phyloP scores from a whole-genome alignment of 768 basidiomycete species.

The Phanerochaete sordida region DNA sequence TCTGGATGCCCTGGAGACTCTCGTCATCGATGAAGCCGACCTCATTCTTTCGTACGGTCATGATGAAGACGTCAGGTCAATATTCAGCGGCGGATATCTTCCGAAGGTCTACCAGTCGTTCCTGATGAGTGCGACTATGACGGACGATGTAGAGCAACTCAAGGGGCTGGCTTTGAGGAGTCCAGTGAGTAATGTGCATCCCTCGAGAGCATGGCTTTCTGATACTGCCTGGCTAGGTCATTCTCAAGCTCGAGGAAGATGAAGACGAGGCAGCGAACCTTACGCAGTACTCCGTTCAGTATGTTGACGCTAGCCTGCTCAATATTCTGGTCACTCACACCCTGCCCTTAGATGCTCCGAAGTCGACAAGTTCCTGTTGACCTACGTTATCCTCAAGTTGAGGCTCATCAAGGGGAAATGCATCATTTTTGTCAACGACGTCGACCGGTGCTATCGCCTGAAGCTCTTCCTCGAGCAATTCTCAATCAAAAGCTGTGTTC shows the following conservation, averaged over 20 bases:
- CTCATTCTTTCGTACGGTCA: slow-evolving; percentile 96
- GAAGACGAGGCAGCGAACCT: slow-evolving; percentile 79
- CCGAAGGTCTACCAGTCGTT: slow-evolving; percentile 88
- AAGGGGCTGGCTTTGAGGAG: slow-evolving; percentile 86
- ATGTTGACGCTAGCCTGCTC: slow-evolving; percentile 14
- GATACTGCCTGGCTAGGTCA: slow-evolving; percentile 69
- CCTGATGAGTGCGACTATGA: slow-evolving; percentile 97
- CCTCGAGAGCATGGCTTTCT: neutral
- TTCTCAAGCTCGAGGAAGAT: slow-evolving; percentile 83
- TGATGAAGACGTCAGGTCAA: slow-evolving; percentile 79
- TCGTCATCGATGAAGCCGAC: slow-evolving; percentile 98
- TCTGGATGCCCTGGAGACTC: slow-evolving; percentile 66
- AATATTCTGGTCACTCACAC: neutral
- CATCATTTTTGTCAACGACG: slow-evolving; percentile 94
- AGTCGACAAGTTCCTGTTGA: slow-evolving; percentile 94
- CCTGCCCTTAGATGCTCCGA: slow-evolving; percentile 66
- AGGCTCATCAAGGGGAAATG: slow-evolving; percentile 95
- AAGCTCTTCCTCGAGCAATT: slow-evolving; percentile 99
- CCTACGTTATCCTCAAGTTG: slow-evolving; percentile 95
- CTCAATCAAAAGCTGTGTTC: slow-evolving; percentile 91
- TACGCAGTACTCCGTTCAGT: slow-evolving; percentile 84
- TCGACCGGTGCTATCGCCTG: slow-evolving; percentile 90
- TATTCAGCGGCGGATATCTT: slow-evolving; percentile 64
- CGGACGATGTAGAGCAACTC: slow-evolving; percentile 88
- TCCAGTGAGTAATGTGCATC: slow-evolving; percentile 55